Conservation (phyloP, 257 asterid species). For the Parsonsia alboflavescens region DNA sequence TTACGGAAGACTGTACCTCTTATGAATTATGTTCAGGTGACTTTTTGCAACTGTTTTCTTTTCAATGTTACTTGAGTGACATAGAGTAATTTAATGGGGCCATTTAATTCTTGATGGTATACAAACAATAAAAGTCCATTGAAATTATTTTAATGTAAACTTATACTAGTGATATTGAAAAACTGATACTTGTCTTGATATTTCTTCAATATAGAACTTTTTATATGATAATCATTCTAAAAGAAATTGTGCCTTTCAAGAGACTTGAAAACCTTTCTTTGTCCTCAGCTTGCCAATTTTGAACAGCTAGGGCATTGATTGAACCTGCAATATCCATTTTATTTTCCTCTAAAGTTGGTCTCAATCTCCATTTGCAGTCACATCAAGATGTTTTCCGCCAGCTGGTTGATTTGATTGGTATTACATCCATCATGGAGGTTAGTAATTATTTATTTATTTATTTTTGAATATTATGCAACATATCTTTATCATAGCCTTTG, state of each 20-base stretch:
- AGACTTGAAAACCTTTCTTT: not conserved
- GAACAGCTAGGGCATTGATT: not conserved
- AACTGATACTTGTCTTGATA: not conserved
- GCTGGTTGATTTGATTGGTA: constrained; percentile 96
- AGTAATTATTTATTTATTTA: not conserved
- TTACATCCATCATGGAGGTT: constrained; percentile 99
- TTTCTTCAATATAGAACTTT: not conserved
- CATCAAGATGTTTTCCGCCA: constrained; percentile 80
- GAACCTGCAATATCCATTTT: not conserved
- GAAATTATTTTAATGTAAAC: not conserved
- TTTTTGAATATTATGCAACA: not conserved
- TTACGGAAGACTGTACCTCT: constrained; percentile 77
- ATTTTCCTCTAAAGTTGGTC: not conserved
- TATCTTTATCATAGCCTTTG: not conserved
- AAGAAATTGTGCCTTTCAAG: not conserved
- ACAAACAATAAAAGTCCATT: not conserved
- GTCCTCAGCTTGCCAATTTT: not conserved
- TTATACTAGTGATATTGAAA: no score
- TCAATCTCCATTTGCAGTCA: constrained; percentile 36
- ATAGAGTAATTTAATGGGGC: not conserved
- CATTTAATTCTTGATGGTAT: not conserved
- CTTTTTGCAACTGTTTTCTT: not conserved
- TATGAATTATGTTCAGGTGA: constrained; percentile 92
- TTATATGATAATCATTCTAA: not conserved
- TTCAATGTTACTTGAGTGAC: not conserved